A percentile compares a stretch with the other conserved stretches of the same genome.
Evolutionary conservation across 2,329 filamentous ascomycete genomes (phyloP).

Genomic region (Trichoderma sp.): DNA sequence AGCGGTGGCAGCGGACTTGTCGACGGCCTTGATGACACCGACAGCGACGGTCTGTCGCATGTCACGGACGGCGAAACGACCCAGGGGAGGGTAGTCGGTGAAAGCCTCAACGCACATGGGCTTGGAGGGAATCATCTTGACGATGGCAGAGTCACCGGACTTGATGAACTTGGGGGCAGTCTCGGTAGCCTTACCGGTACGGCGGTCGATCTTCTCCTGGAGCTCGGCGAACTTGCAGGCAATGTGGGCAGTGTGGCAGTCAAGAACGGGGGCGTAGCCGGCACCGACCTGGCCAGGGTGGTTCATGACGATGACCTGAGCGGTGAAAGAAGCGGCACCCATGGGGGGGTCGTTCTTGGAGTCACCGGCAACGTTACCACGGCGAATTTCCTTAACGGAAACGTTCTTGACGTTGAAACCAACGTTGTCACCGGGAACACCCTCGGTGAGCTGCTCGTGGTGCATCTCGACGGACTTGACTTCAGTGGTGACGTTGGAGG

Average conservation of each 20-base stretch:
- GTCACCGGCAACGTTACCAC: slow-evolving; percentile 99
- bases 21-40: slow-evolving; percentile 90
- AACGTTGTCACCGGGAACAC: slow-evolving; percentile 99
- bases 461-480: slow-evolving; percentile 99
- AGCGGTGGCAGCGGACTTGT: slow-evolving; percentile 56
- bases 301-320: slow-evolving; percentile 99
- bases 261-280: slow-evolving; percentile 97
- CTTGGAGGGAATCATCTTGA: slow-evolving; percentile 99
- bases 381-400: slow-evolving; percentile 99
- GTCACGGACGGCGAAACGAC: slow-evolving; percentile 99
- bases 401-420: slow-evolving; percentile 99
- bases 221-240: slow-evolving; percentile 99
- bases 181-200: slow-evolving; percentile 98
- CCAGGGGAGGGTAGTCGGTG: slow-evolving; percentile 98
- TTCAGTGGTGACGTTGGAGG: slow-evolving; percentile 99
- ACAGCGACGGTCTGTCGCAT: slow-evolving; percentile 90
- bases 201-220: slow-evolving; percentile 99
- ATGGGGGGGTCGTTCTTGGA: slow-evolving; percentile 98
- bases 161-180: slow-evolving; percentile 98
- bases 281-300: slow-evolving; percentile 99
- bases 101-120: slow-evolving; percentile 99
- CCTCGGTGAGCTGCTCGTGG: slow-evolving; percentile 97
- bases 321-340: slow-evolving; percentile 92
- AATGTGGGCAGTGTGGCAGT: slow-evolving; percentile 99
- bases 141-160: slow-evolving; percentile 99